Conservation (phyloP, 805 yeast species). For the Schizosaccharomyces cryophilus region DNA sequence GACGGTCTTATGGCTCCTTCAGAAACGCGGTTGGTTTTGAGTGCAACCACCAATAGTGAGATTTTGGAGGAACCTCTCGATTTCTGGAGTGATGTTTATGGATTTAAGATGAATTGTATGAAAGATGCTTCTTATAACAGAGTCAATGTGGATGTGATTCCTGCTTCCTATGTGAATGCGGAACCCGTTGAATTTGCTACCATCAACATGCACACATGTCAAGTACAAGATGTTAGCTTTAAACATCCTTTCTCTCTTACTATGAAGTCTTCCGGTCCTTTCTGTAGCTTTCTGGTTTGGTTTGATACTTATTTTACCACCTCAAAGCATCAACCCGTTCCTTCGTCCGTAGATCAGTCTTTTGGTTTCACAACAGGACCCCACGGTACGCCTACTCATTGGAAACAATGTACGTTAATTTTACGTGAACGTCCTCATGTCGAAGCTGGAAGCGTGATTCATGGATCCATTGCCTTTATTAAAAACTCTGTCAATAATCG, state of each 20-base stretch:
- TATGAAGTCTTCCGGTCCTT: constrained; percentile 42
- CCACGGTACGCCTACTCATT: constrained; percentile 43
- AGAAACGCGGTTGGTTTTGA: constrained; percentile 67
- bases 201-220: constrained; percentile 57
- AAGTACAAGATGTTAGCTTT: constrained; percentile 45
- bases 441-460: constrained; percentile 38
- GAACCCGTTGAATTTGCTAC: constrained; percentile 39
- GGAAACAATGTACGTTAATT: constrained; percentile 77
- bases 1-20: constrained; percentile 53
- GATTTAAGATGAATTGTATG: constrained; percentile 73
- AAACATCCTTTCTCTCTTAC: constrained; percentile 34
- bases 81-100: constrained; percentile 92
- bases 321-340: constrained; percentile 4
- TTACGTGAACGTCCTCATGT: constrained; percentile 50
- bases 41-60: constrained; percentile 79
- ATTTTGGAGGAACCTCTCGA: constrained; percentile 77
- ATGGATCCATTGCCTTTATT: constrained; percentile 39
- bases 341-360: background rate
- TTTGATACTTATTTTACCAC: constrained; percentile 53
- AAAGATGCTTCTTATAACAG: constrained; percentile 29
- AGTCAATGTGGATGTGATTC: constrained; percentile 66
- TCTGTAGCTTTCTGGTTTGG: constrained; percentile 71
- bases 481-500: constrained; percentile 52
- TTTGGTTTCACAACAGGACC: constrained; percentile 63
- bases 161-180: constrained; percentile 27